Base-by-base conservation (phyloP, 2,329 filamentous ascomycete species). In the Zymoseptoria ardabiliae region DNA sequence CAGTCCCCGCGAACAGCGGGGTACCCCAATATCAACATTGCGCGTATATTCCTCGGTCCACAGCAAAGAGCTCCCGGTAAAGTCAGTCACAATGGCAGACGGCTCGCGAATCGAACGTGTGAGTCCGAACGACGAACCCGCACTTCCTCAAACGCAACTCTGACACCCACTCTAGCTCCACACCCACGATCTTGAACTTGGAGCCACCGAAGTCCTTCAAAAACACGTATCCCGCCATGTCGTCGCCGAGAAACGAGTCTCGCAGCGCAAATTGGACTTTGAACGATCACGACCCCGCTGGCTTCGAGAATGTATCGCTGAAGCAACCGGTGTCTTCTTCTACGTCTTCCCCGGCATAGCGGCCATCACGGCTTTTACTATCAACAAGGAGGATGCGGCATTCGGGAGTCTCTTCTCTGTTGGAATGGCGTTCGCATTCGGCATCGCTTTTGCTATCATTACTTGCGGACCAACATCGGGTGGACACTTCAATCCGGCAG, bases 381-480 rank as follows among this genome's bases (percentile, higher is more conserved):
- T 82, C 3, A 78, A 81, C 62, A 72, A 71, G 4, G 72, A 68
- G 4, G 70, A 74, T 35, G 73, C 75, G 1, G 73, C 72, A 2
- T 81, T 78, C 59, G 79, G 82, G n/a, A 79, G 75, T 64, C 63
- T 84, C 28, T 80, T 84, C 65, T 78, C 82, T 62, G 79, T 84
- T 57, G 82, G 82, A 19, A 80, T 76, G 69, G 80, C 80, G 2
- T 85, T 81, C 67, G 80, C 79, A 4, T 68, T 84, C 17, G 82
- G 82, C 3, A 83, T 85, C 65, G 79, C 81, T 13, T 82, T 84
- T 63, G 82, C 82, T 51, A 82, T 85, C 69, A 82, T 84, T 57
- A 80, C 77, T 41, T 83, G 80, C 63, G 82, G 75, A 5, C 72
- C 80, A 1, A 80, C 77, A 1, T 81, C 77, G 5, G 82, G 83